These are phyloP conservation scores for Mycosphaerella arachidis DNA, from an alignment of 2,329 filamentous ascomycete genomes.

Conservation along the genomic window DNA sequence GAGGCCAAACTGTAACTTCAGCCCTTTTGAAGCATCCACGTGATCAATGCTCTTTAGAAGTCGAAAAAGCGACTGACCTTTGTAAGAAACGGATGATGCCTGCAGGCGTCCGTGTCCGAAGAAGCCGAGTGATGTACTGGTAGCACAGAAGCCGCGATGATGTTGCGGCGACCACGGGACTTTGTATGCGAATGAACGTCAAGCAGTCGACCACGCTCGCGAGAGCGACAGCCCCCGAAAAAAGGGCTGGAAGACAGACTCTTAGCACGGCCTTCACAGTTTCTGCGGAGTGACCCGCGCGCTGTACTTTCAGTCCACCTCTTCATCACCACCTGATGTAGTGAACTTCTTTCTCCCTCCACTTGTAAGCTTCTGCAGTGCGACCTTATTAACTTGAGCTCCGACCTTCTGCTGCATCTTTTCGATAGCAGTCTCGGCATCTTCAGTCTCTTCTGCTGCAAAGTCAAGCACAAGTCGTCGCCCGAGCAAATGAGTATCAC, in stretches of 20 bases:
- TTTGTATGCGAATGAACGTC: background rate
- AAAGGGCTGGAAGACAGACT: too few species aligned
- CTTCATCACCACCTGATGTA: slow-evolving; percentile 20
- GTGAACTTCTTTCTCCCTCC: slow-evolving; percentile 80
- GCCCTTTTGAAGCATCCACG: background rate
- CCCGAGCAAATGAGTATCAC: slow-evolving; percentile 88
- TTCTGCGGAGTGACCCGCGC: background rate
- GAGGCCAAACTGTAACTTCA: slow-evolving; percentile 6
- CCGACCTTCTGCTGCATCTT: slow-evolving; percentile 97
- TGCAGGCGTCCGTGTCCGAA: background rate
- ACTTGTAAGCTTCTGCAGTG: slow-evolving; percentile 80
- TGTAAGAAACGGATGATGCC: background rate
- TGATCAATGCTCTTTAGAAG: background rate
- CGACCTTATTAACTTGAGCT: slow-evolving; percentile 83
- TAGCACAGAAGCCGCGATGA: background rate
- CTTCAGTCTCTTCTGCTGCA: slow-evolving; percentile 79
- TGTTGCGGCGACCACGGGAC: background rate
- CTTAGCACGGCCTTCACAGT: too few species aligned
- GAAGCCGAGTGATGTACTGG: background rate
- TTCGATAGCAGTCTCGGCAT: slow-evolving; percentile 92
- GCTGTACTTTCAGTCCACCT: slow-evolving; percentile 18
- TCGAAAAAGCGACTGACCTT: background rate
- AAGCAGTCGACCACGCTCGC: background rate
- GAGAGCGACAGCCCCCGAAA: too few species aligned
- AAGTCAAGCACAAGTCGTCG: slow-evolving; percentile 87